A percentile compares a stretch with the other conserved stretches of the same genome.
phyloP scores from a whole-genome alignment of 306 rosid genomes.

The Dalbergia oliveri region DNA sequence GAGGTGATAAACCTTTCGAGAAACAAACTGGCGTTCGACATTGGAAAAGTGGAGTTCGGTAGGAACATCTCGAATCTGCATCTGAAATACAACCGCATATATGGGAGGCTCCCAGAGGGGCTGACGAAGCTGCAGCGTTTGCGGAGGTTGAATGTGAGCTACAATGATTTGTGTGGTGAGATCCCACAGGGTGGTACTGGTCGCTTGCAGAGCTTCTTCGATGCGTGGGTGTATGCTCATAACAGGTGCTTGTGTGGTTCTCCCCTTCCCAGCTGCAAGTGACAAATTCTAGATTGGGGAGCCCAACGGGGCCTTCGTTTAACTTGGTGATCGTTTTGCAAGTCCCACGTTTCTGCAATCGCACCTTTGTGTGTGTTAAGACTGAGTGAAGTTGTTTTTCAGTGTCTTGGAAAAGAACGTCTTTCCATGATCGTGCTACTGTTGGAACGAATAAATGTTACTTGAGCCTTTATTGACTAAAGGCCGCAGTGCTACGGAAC shows the following conservation, averaged over 20 bases:
- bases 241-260: constrained; percentile 44
- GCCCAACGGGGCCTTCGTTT: too few species aligned
- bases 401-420: too few species aligned
- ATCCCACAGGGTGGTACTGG: constrained; percentile 21
- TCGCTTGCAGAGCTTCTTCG: constrained; percentile 1
- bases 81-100: constrained; percentile 1
- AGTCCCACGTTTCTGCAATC: too few species aligned
- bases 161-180: constrained; percentile 25
- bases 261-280: constrained; percentile 26
- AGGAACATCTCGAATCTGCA: background rate
- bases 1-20: background rate
- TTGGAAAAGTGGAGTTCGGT: constrained; percentile 11
- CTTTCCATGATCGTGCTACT: too few species aligned
- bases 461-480: too few species aligned
- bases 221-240: background rate
- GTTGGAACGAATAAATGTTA: too few species aligned
- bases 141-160: constrained; percentile 8
- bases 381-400: too few species aligned
- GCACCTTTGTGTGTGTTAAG: too few species aligned
- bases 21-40: background rate
- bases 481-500: too few species aligned
- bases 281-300: background rate
- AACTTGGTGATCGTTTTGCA: too few species aligned
- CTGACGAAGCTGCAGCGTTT: background rate
- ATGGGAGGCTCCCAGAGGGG: constrained; percentile 2